These are phyloP conservation scores for cucumber (Cucumis sativus) DNA, from an alignment of 306 rosid species.

Conservation along the genomic window Cucumber_9930_V3 NC_026657.2:3373001-3373500, in stretches of 20 bases:
- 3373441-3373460: constrained; percentile 8
- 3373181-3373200: constrained; percentile 68
- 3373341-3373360: constrained; percentile 75
- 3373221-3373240: neutral
- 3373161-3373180: constrained; percentile 96
- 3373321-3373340: constrained; percentile 94
- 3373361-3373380: constrained; percentile 88
- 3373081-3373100: constrained; percentile 75
- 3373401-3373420: constrained; percentile 15
- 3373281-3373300: neutral
- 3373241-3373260: neutral
- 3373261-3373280: neutral
- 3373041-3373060: too few relatives aligned
- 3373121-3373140: constrained; percentile 88
- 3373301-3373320: constrained; percentile 76
- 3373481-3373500: constrained; percentile 81
- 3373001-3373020: constrained; percentile 11
- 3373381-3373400: constrained; percentile 53
- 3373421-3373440: constrained; percentile 13
- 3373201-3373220: constrained; percentile 7
- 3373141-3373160: constrained; percentile 98
- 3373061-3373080: constrained; percentile 51
- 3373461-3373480: constrained; percentile 74
- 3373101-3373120: constrained; percentile 80
- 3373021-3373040: neutral